Evolutionary conservation across 176 grass and related monocot genomes (phyloP), one percentile per base, ranked within the genome.

Genomic region (Phragmites australis): DNA sequence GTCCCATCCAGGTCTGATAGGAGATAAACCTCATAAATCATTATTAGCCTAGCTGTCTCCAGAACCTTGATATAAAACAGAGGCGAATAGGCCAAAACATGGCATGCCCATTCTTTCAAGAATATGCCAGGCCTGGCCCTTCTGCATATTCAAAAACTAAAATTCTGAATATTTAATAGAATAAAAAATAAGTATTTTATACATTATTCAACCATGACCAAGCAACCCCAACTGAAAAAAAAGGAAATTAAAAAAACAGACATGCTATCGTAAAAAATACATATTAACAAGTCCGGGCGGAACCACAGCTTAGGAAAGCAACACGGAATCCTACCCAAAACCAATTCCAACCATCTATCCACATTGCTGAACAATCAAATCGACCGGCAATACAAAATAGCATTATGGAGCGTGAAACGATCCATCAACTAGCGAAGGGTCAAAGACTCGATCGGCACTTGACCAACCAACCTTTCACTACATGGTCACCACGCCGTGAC

Each of bases 41-140:
- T 85, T 58, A 57, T 69, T 52, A 56, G 65, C 23, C 57, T 47
- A 80, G 56, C 58, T 73, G 47, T 80, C 56, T 70, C 82, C 48
- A 73, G 13, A 56, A 73, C 57, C 13, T 54, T 46, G 31, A 29
- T 9, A 72, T 19, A 27, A 29, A 34, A 42, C 3, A 85, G 19
- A 55, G 37, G 31, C 58, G 64, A 45, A 37, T 79, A 80, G 64
- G 70, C 14, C 26, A 65, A 73, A 32, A 17, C 15, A 53, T 26
- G 34, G 11, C 70, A 54, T 53, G 60, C 49, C 49, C 14, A 57
- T 83, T 67, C 70, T 71, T 80, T 79, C 11, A 37, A 65, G 67
- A 56, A 56, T 65, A 80, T 56, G 68, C 60, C 19, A 79, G 47
- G 18, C 37, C 47, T 56, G 58, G 19, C 58, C 30, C 50, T 41